phyloP scores from a whole-genome alignment of 2,329 filamentous ascomycete genomes.

The Claviceps cyperi region DNA sequence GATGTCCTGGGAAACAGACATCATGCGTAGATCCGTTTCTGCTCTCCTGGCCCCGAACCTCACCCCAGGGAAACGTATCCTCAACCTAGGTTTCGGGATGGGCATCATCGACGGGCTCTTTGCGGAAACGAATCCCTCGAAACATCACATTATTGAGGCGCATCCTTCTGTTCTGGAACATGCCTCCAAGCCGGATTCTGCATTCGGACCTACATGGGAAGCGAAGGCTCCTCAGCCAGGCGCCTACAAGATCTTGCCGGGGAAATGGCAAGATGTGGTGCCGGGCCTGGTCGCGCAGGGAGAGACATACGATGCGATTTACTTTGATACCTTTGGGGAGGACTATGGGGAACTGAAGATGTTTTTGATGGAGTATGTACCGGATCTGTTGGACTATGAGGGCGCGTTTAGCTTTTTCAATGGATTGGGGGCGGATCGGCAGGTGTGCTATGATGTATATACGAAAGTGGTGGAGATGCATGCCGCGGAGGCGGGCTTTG shows the following conservation, averaged over 20 bases:
- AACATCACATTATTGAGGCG: slow-evolving; percentile 77
- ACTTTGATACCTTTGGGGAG: slow-evolving; percentile 97
- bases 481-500: slow-evolving; percentile 73
- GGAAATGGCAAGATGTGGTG: slow-evolving; percentile 70
- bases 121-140: slow-evolving; percentile 47
- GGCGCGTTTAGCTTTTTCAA: slow-evolving; percentile 82
- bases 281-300: slow-evolving; percentile 53
- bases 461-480: slow-evolving; percentile 85
- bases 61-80: slow-evolving; percentile 45
- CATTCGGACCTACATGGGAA: slow-evolving; percentile 43
- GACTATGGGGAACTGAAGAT: slow-evolving; percentile 72
- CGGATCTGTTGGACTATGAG: slow-evolving; percentile 55
- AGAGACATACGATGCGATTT: slow-evolving; percentile 71
- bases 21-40: slow-evolving; percentile 67
- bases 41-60: slow-evolving; percentile 36
- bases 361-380: slow-evolving; percentile 82
- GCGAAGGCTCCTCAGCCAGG: slow-evolving; percentile 41
- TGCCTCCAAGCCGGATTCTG: slow-evolving; percentile 33
- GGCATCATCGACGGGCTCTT: slow-evolving; percentile 75
- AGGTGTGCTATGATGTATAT: slow-evolving; percentile 93
- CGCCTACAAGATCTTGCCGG: slow-evolving; percentile 53
- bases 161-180: slow-evolving; percentile 63
- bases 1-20: slow-evolving; percentile 85
- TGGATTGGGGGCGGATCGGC: slow-evolving; percentile 80
- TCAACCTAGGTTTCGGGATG: slow-evolving; percentile 87